phyloP scores from a whole-genome alignment of 331 rosid genomes.

The Quercus phellos region DNA sequence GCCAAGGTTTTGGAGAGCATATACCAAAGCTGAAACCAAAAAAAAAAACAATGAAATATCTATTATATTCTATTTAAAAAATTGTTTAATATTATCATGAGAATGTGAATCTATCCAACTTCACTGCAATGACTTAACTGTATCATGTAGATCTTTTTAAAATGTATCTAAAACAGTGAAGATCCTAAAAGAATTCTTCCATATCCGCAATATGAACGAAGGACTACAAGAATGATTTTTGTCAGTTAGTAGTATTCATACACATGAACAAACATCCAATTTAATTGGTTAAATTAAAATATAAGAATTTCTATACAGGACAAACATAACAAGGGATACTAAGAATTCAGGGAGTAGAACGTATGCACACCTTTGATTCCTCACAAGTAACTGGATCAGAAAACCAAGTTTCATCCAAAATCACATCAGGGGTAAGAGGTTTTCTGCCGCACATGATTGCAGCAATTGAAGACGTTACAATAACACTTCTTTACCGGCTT shows the following conservation, averaged over 20 bases:
- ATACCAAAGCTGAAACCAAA: conserved; percentile 23
- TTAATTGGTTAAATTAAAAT: neutral
- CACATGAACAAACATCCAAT: too few species aligned
- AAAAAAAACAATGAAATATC: neutral
- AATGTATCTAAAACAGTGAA: too few species aligned
- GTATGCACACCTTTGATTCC: conserved; percentile 24
- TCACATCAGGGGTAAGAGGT: conserved; percentile 33
- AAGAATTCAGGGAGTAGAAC: neutral
- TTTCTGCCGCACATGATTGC: conserved; percentile 23
- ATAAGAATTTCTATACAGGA: neutral
- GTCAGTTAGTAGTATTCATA: too few species aligned
- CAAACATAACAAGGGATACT: neutral
- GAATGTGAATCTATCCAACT: neutral
- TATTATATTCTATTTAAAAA: neutral
- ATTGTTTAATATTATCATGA: neutral
- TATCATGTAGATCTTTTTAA: too few species aligned
- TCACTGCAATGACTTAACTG: neutral
- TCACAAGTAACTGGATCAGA: conserved; percentile 32
- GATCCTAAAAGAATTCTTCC: neutral
- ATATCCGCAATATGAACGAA: neutral
- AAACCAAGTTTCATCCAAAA: conserved; percentile 61
- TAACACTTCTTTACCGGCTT: conserved; percentile 1
- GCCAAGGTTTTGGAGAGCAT: conserved; percentile 28
- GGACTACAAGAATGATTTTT: too few species aligned
- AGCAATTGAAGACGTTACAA: conserved; percentile 48